Base-by-base conservation (phyloP, 441 rosid species). In the Gossypium davidsonii region DNA sequence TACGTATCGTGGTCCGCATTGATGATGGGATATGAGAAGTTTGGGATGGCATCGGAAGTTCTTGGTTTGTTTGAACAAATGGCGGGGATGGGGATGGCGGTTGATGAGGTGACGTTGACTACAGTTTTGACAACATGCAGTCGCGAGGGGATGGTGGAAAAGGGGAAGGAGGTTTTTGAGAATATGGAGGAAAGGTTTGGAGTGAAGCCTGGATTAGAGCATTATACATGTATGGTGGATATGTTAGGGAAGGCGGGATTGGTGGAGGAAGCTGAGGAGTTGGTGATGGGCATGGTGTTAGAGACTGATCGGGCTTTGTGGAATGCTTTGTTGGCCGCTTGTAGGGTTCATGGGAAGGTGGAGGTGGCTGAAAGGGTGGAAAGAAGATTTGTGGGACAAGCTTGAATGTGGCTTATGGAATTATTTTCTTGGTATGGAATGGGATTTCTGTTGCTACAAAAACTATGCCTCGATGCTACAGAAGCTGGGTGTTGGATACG, bases 151-250 rank as follows among this genome's bases (percentile, higher is more conserved):
- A 9, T 48, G 20, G 67, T 73, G 65, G 74, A 68, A 31, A 68
- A 60, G 15, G 77, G 77, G 70, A 73, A 26, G 62, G 66, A 59
- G 59, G 71, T 51, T 53, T 77, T 73, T 25, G 52, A 26, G 65
- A 73, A 20, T 71, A 73, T 77, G 77, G 65, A 60, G 49, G 58
- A 28, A 56, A 51, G 74, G 73, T 77, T 77, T 20, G 80, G 80
- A 34, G 17, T 77, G 49, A 73, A 66, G 53, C 77, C 74, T 8
- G 14, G 46, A 21, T 37, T 77, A 49, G 74, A 77, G 74, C 77
- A 77, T 58, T 73, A 68, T 48, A 77, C 80, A 10, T 60, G 77
- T 55, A 67, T 77, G 74, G 80, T 77, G 52, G 70, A 67, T 55
- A 61, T 67, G 77, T 67, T 77, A 42, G 80, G 77, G 71, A 69